A percentile compares a stretch with the other conserved stretches of the same genome.
Evolutionary conservation across 2,329 filamentous ascomycete genomes (phyloP).

Genomic region (Lithohypha guttulata): DNA sequence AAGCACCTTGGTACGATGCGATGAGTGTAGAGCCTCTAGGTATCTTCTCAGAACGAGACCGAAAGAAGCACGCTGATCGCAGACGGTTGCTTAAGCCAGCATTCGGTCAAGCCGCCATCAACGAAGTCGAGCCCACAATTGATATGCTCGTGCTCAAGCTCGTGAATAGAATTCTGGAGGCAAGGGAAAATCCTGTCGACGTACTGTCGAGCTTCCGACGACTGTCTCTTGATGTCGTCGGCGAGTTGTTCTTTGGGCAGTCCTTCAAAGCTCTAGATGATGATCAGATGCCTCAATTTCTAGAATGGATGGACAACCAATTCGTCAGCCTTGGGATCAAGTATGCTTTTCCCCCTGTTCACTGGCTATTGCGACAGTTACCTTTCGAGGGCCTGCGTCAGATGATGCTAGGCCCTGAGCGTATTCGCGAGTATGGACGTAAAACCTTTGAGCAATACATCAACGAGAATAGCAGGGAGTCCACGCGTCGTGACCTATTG

Average conservation of each 20-base stretch:
- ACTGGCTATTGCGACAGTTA: not conserved
- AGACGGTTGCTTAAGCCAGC: slow-evolving; percentile 30
- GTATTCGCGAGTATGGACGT: slow-evolving; percentile 10
- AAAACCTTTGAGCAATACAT: slow-evolving; percentile 9
- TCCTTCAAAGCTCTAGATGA: slow-evolving; percentile 8
- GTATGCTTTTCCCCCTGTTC: not conserved
- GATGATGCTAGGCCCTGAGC: not conserved
- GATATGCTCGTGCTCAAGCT: slow-evolving; percentile 24
- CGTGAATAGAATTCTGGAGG: not conserved
- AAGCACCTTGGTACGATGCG: slow-evolving; percentile 12
- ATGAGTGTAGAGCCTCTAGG: slow-evolving; percentile 5
- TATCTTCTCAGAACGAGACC: slow-evolving; percentile 22
- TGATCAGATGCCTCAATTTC: slow-evolving; percentile 5
- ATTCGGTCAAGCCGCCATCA: slow-evolving; percentile 22
- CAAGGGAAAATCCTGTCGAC: slow-evolving; percentile 14
- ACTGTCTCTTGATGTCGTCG: slow-evolving; percentile 12
- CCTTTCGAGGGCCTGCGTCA: not conserved
- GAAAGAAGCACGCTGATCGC: slow-evolving; percentile 28
- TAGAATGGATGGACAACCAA: slow-evolving; percentile 7
- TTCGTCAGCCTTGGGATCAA: slow-evolving; percentile 5
- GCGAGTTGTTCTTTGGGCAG: slow-evolving; percentile 11
- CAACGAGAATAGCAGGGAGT: slow-evolving; percentile 7
- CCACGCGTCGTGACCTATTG: slow-evolving; percentile 12
- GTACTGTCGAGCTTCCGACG: slow-evolving; percentile 10
- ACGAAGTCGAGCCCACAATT: slow-evolving; percentile 31